Evolutionary conservation across 1,284 basidiomycete species (phyloP).

Genomic region (Puccinia horiana): DNA sequence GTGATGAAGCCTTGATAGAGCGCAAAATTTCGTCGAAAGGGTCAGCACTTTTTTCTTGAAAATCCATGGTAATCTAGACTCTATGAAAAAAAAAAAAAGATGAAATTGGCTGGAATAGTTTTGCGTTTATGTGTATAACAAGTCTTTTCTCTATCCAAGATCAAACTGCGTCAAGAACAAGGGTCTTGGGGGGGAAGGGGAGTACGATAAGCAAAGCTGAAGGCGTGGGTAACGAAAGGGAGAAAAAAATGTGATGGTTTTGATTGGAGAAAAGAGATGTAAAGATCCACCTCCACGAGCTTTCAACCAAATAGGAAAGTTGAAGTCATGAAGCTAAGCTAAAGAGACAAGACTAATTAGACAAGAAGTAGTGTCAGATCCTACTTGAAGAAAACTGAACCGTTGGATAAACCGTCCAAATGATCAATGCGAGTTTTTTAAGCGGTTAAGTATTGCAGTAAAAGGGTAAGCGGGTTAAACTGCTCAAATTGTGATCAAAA

Average conservation of each 20-base stretch:
- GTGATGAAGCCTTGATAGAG: slow-evolving; percentile 26
- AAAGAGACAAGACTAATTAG: slow-evolving; percentile 1
- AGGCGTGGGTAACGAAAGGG: slow-evolving; percentile 20
- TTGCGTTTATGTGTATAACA: neutral
- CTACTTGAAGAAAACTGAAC: neutral
- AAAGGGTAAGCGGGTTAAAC: slow-evolving; percentile 29
- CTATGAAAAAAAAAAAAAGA: slow-evolving; percentile 16
- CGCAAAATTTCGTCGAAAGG: slow-evolving; percentile 39
- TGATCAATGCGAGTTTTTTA: slow-evolving; percentile 31
- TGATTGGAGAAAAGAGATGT: neutral
- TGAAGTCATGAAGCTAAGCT: slow-evolving; percentile 27
- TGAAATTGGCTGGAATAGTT: neutral
- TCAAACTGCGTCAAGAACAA: slow-evolving; percentile 9
- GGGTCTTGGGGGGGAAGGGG: neutral
- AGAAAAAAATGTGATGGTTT: neutral
- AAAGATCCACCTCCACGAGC: slow-evolving; percentile 8
- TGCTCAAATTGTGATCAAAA: slow-evolving; percentile 42
- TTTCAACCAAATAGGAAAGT: slow-evolving; percentile 27
- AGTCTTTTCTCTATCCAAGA: slow-evolving; percentile 6
- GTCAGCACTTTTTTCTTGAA: slow-evolving; percentile 42
- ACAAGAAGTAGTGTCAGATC: slow-evolving; percentile 8
- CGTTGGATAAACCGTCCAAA: slow-evolving; percentile 32
- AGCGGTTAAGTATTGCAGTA: slow-evolving; percentile 21
- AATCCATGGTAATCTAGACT: slow-evolving; percentile 29
- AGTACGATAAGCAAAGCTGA: slow-evolving; percentile 1